Evolutionary conservation across 768 basidiomycete species (phyloP), one percentile per base, ranked within the genome.

Genomic region (Lentinula lateritia): DNA sequence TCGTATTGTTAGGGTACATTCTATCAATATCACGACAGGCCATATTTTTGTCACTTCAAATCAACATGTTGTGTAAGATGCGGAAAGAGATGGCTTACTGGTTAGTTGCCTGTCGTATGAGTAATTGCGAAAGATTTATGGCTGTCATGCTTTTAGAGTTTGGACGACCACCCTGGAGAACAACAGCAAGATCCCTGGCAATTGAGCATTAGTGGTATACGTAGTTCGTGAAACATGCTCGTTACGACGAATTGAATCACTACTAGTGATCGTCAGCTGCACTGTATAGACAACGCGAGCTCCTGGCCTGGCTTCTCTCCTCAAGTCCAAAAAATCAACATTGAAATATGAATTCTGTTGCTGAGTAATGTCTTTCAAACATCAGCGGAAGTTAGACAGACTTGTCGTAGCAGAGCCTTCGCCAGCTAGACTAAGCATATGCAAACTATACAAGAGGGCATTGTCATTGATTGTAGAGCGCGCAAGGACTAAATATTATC

Each of bases 401-500:
- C 74, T 52, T 53, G 76, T 77, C 39, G 65, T 70, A 0, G 67
- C 70, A 1, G 67, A 61, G 15, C 72, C 72, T 71, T 13, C 63
- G 67, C 16, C 54, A 13, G 65, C 41, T 12, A 77, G 68, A 0
- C 71, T 53, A 2, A 80, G 71, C 0, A 42, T 55, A 0, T 58
- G 64, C 0, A 76, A 72, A 0, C 77, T 70, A 42, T 79, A 84
- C 0, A 80, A 66, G 0, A 83, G 75, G 0, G 72, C 71, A 5
- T 72, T 71, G 0, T 81, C 77, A 53, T 85, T 82, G 60, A 53
- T 85, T 82, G 60, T 79, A 85, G 5, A 84, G 65, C 3, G 74
- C 70, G 16, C 74, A 74, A 1, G 80, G 80, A 12, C 66, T 72
- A 62, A 84, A 83, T 0, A 74, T 7, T 0, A 52, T 58, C 0